These are phyloP conservation scores for Chlorella sp. DNA, from an alignment of 139 green algal genomes.

Conservation along the genomic window DNA sequence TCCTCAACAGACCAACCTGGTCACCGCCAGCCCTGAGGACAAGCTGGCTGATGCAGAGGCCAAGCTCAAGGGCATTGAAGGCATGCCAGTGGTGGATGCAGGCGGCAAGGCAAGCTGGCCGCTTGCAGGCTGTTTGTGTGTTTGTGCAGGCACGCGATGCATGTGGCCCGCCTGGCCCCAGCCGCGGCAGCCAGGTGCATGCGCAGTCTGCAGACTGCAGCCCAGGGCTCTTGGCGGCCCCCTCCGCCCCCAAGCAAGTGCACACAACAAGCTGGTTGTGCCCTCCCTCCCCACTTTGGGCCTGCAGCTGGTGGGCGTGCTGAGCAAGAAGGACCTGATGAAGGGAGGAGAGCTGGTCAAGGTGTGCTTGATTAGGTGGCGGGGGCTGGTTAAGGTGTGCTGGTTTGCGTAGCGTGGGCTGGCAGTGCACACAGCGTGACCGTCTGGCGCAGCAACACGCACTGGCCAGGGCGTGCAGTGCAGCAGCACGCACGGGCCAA, in stretches of 20 bases:
- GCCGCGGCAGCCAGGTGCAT: background rate
- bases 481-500: too few species aligned
- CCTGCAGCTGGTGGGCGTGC: slow-evolving; percentile 30
- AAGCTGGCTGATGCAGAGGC: background rate
- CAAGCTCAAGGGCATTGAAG: slow-evolving; percentile 12
- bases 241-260: too few species aligned
- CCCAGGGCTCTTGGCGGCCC: background rate
- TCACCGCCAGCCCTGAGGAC: background rate
- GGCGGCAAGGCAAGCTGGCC: background rate
- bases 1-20: slow-evolving; percentile 6
- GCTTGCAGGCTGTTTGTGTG: background rate
- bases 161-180: background rate
- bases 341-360: slow-evolving; percentile 21
- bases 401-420: background rate
- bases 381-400: too few species aligned
- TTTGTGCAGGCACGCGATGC: background rate
- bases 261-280: too few species aligned
- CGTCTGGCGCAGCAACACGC: too few species aligned
- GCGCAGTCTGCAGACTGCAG: background rate
- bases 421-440: too few species aligned
- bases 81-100: slow-evolving; percentile 1
- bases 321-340: slow-evolving; percentile 25
- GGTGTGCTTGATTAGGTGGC: background rate
- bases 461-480: background rate
- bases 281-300: background rate